phyloP scores from a whole-genome alignment of 192 early-diverging fungal genomes.

The Linderina pennispora region DNA sequence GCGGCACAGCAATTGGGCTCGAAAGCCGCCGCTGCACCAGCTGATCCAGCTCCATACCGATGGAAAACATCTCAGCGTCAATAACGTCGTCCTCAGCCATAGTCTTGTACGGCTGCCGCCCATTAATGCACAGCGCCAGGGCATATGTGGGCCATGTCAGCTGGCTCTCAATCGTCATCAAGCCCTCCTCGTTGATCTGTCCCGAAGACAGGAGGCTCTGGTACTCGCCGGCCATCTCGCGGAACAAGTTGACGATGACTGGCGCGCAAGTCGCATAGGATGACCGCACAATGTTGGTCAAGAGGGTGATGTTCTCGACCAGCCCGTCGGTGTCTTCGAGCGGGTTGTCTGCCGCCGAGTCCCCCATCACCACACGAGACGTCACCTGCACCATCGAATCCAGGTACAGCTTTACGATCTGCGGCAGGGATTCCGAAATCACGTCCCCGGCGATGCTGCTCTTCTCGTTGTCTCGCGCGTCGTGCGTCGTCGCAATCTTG shows the following conservation, averaged over 20 bases:
- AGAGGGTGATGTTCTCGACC: constrained; percentile 60
- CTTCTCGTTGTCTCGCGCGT: constrained; percentile 28
- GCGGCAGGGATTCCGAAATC: constrained; percentile 26
- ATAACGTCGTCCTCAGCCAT: constrained; percentile 73
- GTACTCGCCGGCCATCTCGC: constrained; percentile 58
- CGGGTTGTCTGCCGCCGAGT: constrained; percentile 28
- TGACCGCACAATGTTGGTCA: constrained; percentile 60
- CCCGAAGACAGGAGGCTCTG: constrained; percentile 40
- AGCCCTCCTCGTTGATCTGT: constrained; percentile 36
- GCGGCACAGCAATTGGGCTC: constrained; percentile 42
- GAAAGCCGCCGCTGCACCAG: constrained; percentile 56
- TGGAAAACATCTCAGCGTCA: constrained; percentile 70
- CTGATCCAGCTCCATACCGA: constrained; percentile 64
- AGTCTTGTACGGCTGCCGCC: constrained; percentile 66
- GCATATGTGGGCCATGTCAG: constrained; percentile 80
- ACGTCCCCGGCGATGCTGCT: constrained; percentile 25
- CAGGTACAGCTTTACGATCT: constrained; percentile 47
- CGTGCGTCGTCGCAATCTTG: constrained; percentile 60
- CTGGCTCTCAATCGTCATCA: constrained; percentile 53
- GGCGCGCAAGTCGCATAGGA: constrained; percentile 57
- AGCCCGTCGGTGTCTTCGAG: constrained; percentile 50
- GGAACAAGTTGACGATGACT: constrained; percentile 48
- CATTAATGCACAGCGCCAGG: constrained; percentile 60
- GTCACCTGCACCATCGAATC: constrained; percentile 41
- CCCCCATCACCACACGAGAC: constrained; percentile 15